These are phyloP conservation scores for Mrakia frigida DNA, from an alignment of 768 basidiomycete genomes.

Conservation along the genomic window DNA sequence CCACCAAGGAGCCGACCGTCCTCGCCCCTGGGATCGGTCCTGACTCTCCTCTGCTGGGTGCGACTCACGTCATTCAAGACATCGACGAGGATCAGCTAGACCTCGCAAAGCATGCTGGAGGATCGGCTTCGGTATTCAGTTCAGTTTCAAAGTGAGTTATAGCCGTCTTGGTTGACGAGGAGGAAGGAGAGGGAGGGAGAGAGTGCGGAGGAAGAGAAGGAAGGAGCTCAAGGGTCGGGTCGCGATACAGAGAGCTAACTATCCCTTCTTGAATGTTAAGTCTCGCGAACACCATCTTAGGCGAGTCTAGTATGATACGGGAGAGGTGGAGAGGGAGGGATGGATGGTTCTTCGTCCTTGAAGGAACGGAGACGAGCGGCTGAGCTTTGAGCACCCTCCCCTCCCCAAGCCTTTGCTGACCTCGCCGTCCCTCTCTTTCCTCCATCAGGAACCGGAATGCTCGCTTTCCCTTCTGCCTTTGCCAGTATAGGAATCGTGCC, in stretches of 20 bases:
- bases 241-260: neutral
- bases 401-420: neutral
- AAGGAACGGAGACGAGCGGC: neutral
- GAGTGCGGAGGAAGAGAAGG: neutral
- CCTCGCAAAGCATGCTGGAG: conserved; percentile 16
- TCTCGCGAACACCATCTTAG: conserved; percentile 28
- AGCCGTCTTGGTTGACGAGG: no score
- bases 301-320: neutral
- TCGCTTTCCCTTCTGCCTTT: conserved; percentile 29
- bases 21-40: neutral
- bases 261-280: neutral
- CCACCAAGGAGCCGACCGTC: neutral
- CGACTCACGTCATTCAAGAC: neutral
- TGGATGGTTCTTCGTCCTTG: neutral
- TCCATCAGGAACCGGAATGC: conserved; percentile 24
- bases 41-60: conserved; percentile 3
- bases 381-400: neutral
- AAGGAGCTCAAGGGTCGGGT: neutral
- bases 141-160: conserved; percentile 27
- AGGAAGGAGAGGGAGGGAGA: neutral
- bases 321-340: neutral
- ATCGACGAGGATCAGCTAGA: conserved; percentile 20
- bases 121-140: conserved; percentile 11
- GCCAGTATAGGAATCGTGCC: conserved; percentile 25
- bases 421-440: no score